These are phyloP conservation scores for Xylariaceae sp. DNA, from an alignment of 2,329 filamentous ascomycete genomes.

Conservation along the genomic window DNA sequence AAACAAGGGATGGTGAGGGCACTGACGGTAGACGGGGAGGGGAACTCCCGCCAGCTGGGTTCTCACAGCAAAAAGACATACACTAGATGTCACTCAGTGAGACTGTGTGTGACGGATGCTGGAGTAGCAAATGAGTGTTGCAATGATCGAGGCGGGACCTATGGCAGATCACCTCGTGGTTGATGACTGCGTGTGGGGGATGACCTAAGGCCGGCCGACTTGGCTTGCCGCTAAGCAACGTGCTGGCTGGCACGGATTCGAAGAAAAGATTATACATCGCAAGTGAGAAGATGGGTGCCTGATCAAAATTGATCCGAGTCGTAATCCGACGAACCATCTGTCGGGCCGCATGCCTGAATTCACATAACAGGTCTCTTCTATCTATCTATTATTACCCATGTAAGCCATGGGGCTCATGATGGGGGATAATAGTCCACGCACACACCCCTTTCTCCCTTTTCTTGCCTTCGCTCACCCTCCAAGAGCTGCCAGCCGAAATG, in stretches of 20 bases:
- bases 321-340: background rate
- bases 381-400: background rate
- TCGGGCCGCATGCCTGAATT: conserved; percentile 5
- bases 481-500: conserved; percentile 3
- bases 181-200: conserved; percentile 19
- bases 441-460: background rate
- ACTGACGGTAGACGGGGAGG: background rate
- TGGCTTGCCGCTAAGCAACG: conserved; percentile 22
- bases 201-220: conserved; percentile 20
- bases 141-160: conserved; percentile 25
- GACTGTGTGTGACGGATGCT: background rate
- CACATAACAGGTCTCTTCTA: background rate
- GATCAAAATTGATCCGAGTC: background rate
- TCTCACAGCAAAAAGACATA: background rate
- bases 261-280: conserved; percentile 9
- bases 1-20: background rate
- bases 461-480: background rate
- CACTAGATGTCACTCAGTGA: background rate
- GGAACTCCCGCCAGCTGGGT: background rate
- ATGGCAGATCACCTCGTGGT: conserved; percentile 29
- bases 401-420: no score
- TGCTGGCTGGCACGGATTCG: conserved; percentile 24
- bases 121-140: conserved; percentile 5
- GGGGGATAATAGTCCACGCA: background rate
- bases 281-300: conserved; percentile 2